Evolutionary conservation across 1,284 basidiomycete genomes (phyloP), one percentile per base, ranked within the genome.

Genomic region (Cutaneotrichosporon dermatis): DNA sequence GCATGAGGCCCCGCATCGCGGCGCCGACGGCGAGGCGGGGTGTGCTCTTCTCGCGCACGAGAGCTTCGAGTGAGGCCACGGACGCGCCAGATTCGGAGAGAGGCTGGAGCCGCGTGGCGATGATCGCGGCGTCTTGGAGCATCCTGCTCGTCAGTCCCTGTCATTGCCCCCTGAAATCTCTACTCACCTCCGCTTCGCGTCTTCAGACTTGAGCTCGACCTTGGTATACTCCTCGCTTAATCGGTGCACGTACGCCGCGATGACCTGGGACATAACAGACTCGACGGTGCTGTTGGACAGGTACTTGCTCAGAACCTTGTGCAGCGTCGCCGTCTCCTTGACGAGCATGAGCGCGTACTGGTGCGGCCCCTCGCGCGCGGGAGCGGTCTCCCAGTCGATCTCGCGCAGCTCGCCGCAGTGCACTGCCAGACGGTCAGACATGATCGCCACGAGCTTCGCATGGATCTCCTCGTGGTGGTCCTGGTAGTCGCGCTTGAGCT

Each of bases 381-480:
- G 83, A 39, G 84, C 78, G 11, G 80, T 77, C 59, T 85, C 87
- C 90, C 91, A 95, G 66, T 89, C 83, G 60, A 95, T 83, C 45
- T 81, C 80, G 86, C 92, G 63, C 15, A 78, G 60, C 13, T 76
- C 68, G 25, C 71, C 83, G 71, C 72, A 87, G 76, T 99, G 95
- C 1, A 90, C 87, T 62, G 83, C 86, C 51, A 99, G 81, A 53
- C 95, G 85, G 79, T 99, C 95, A 54, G 92, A 88, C 96, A 99
- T 99, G 78, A 99, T 99, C 41, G 93, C 90, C 54, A 99, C 89
- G 55, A 99, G 83, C 80, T 99, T 99, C 57, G 91, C 85, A 76
- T 99, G 94, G 56, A 99, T 97, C 81, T 99, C 96, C 74, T 94
- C 92, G 79, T 99, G 96, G 78, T 99, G 95, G 76, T 99, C 95